Base-by-base conservation (phyloP, 192 early-diverging fungal genomes). In the Spinellus fusiger region DNA sequence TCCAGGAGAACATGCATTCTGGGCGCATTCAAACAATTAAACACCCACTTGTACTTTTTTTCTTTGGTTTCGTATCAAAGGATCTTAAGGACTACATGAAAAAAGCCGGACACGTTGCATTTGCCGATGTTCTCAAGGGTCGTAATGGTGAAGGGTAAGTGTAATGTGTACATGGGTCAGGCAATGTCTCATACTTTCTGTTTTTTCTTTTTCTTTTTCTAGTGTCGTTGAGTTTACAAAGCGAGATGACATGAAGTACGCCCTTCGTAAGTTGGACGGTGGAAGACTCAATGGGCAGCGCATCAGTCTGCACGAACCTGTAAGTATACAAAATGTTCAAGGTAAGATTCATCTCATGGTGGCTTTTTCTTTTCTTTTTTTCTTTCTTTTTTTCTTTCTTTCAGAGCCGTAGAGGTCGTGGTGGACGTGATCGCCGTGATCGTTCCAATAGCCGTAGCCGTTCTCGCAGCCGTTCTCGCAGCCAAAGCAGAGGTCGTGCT, bases 81-180 rank as follows among this genome's bases (percentile, higher is more conserved):
- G 94, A 94, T 79, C 81, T 98, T 77, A 98, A 98, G 80, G 94
- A 96, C 69, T 78, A 93, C 63, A 91, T 95, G 77, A 89, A 93
- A 59, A 91, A 92, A 64, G 94, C 91, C 28, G 94, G 94, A 53
- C 91, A 95, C 69, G 94, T 98, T 16, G 83, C 86, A 25, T 98
- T 92, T 80, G 89, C 96, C 6, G 93, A 96, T 69, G 83, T 92
- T 56, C 88, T 86, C 76, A 89, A 89, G 76, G 83, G 81, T 62
- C 78, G 86, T 12, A 78, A 86, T 28, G 92, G 91, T 28, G 84
- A 90, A 71, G 96, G 90, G 89, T 92, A 72, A 73, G 79, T 13
- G n/a, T n/a, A n/a, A n/a, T n/a, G n/a, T n/a, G n/a, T n/a, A n/a
- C n/a, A n/a, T n/a, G n/a, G n/a, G n/a, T n/a, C n/a, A n/a, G n/a